Base-by-base conservation (phyloP, 257 asterid genomes). In the Echium plantagineum region DNA sequence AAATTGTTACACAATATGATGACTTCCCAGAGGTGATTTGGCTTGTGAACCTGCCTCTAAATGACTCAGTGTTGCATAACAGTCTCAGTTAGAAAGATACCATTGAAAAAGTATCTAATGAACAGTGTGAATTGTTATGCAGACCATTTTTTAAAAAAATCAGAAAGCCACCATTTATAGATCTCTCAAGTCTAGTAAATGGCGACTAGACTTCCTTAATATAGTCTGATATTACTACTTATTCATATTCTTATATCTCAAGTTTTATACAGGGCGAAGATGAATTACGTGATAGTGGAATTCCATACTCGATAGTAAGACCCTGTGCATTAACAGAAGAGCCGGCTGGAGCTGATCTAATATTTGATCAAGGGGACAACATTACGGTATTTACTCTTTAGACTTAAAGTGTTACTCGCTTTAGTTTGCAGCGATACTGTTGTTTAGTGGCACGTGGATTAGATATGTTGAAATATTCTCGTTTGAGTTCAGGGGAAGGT, bases 271-370 rank as follows among this genome's bases (percentile, higher is more conserved):
- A 91, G 98, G 97, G 97, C 59, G 97, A 88, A 75, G 97, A 86
- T 80, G 64, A 84, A 81, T 78, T 91, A 60, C 78, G 95, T 55
- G 95, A 84, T 77, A 88, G 97, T 66, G 94, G 94, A 21, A 77
- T 91, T 53, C 95, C 98, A n/a, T 82, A 81, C 63, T 63, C 98
- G 46, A 86, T 91, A 59, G 80, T 91, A 48, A 79, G 98, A 74
- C 98, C 97, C 18, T 93, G 98, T 78, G 97, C 97, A 63, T 77
- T 91, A 72, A 91, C 98, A 0, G 98, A 91, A 77, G 98, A 91
- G 72, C 95, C 98, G 63, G 97, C 98, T 21, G 95, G 98, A 65
- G 97, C 98, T 70, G 94, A 93, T 78, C 94, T 93, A 68, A 77
- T 88, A 46, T 88, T 89, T 61, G 98, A 88, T 15, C 96, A 89